phyloP scores from a whole-genome alignment of 2,329 filamentous ascomycete species.

The Scedosporium aurantiacum region DNA sequence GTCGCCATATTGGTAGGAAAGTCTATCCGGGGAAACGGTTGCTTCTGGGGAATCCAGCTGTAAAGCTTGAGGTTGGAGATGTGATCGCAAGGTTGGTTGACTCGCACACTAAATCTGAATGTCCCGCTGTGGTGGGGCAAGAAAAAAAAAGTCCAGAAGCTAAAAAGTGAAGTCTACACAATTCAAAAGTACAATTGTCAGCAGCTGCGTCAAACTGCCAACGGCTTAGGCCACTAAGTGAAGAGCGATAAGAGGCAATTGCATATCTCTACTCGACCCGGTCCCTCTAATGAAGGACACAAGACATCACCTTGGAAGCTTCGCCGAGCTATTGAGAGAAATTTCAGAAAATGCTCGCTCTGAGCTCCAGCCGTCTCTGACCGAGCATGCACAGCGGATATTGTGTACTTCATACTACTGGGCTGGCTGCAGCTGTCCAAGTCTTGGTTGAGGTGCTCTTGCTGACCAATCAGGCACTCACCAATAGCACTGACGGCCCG shows the following conservation, averaged over 20 bases:
- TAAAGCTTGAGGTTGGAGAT: background rate
- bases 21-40: background rate
- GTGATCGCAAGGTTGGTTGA: background rate
- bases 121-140: background rate
- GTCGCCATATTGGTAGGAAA: slow-evolving; percentile 25
- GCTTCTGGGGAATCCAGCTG: background rate
- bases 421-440: background rate
- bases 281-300: too few species aligned
- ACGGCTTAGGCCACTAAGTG: background rate
- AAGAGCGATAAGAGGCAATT: background rate
- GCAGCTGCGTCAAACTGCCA: background rate
- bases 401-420: background rate
- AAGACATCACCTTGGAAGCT: background rate
- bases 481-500: background rate
- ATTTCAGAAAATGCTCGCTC: too few species aligned
- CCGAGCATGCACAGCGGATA: too few species aligned
- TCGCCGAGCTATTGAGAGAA: background rate
- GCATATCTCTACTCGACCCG: too few species aligned
- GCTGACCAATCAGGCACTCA: background rate
- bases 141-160: background rate
- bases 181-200: background rate
- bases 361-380: too few species aligned
- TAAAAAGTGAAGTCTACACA: background rate
- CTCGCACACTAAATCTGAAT: background rate
- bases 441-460: background rate